A percentile compares a stretch with the other conserved stretches of the same genome.
These are phyloP conservation scores for Arthrobotrys conoides DNA, from an alignment of 2,329 filamentous ascomycete genomes.

Conservation along the genomic window DNA sequence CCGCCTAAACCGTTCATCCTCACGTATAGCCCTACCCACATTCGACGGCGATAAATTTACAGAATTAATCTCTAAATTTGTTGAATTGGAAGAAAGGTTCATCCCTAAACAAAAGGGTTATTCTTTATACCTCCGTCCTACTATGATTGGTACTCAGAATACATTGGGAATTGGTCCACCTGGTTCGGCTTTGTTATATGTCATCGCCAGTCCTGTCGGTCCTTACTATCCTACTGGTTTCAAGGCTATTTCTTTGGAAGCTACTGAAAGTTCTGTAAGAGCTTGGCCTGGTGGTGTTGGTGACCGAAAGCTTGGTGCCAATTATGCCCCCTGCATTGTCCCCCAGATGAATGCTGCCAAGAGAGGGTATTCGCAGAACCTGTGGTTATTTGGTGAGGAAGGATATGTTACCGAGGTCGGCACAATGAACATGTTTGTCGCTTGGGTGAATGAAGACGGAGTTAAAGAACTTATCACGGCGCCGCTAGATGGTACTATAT, in stretches of 20 bases:
- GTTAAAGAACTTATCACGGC: slow-evolving; percentile 95
- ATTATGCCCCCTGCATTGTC: slow-evolving; percentile 99
- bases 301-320: slow-evolving; percentile 97
- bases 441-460: slow-evolving; percentile 85
- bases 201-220: slow-evolving; percentile 95
- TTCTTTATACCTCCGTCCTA: slow-evolving; percentile 94
- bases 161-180: slow-evolving; percentile 95
- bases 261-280: slow-evolving; percentile 94
- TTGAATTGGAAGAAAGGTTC: slow-evolving; percentile 86
- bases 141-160: slow-evolving; percentile 95
- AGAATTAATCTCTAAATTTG: slow-evolving; percentile 84
- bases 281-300: slow-evolving; percentile 98
- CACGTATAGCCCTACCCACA: slow-evolving; percentile 91
- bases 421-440: slow-evolving; percentile 98
- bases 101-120: slow-evolving; percentile 90
- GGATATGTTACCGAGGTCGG: slow-evolving; percentile 97
- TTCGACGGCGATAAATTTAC: slow-evolving; percentile 82
- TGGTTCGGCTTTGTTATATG: slow-evolving; percentile 89
- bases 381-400: slow-evolving; percentile 97
- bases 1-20: slow-evolving; percentile 89
- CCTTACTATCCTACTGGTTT: slow-evolving; percentile 99
- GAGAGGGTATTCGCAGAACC: slow-evolving; percentile 95
- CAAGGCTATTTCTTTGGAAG: slow-evolving; percentile 95
- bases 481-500: slow-evolving; percentile 94
- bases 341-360: slow-evolving; percentile 92